Evolutionary conservation across 2,329 filamentous ascomycete genomes (phyloP).

Genomic region (Mycosphaerella arachidis): DNA sequence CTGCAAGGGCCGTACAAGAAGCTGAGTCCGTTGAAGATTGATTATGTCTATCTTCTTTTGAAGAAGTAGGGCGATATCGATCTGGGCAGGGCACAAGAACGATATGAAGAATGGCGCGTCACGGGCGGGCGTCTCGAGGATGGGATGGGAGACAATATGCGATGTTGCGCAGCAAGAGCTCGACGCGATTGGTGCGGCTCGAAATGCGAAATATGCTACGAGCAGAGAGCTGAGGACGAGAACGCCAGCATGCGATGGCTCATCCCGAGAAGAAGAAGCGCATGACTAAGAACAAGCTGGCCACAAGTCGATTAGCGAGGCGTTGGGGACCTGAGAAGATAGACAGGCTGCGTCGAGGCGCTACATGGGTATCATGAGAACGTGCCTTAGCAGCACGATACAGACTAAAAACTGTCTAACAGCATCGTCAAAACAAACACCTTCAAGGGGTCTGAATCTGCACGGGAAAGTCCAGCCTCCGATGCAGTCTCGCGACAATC

Average conservation of each 20-base stretch:
- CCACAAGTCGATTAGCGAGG: slow-evolving; percentile 28
- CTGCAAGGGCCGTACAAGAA: slow-evolving; percentile 95
- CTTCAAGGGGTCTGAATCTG: slow-evolving; percentile 30
- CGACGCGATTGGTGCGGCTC: background rate
- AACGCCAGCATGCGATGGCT: slow-evolving; percentile 11
- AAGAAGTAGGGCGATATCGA: slow-evolving; percentile 64
- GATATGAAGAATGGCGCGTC: background rate
- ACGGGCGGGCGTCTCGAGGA: background rate
- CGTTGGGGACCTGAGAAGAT: slow-evolving; percentile 20
- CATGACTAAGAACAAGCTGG: slow-evolving; percentile 36
- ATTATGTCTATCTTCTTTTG: slow-evolving; percentile 86
- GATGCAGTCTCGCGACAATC: slow-evolving; percentile 70
- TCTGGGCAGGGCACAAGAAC: background rate
- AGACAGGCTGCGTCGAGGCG: slow-evolving; percentile 2
- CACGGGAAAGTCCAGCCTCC: slow-evolving; percentile 68
- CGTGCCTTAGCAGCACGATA: background rate
- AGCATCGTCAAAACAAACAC: background rate
- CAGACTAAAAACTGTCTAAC: background rate
- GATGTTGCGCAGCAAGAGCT: background rate
- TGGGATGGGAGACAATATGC: background rate
- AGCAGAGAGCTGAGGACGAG: slow-evolving; percentile 11
- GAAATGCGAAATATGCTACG: slow-evolving; percentile 2
- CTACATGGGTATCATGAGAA: slow-evolving; percentile 25
- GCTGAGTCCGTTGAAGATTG: slow-evolving; percentile 83
- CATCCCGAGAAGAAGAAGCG: slow-evolving; percentile 39